These are phyloP conservation scores for Chytridiales sp. DNA, from an alignment of 371 early-diverging fungal genomes.

Conservation along the genomic window DNA sequence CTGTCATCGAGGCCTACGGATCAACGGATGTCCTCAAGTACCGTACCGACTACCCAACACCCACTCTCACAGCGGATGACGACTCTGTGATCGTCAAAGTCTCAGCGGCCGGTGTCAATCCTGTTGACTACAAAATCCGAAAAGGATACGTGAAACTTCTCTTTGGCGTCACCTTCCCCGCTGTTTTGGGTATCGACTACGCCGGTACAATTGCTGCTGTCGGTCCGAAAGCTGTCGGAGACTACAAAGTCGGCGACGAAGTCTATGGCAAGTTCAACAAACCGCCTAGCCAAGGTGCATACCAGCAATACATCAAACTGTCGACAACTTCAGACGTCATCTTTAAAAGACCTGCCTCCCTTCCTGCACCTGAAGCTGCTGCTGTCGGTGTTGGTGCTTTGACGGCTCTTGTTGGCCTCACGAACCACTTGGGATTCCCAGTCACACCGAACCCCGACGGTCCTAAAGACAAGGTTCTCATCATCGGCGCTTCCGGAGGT, in stretches of 20 bases:
- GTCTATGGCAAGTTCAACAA: constrained; percentile 49
- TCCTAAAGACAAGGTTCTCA: constrained; percentile 19
- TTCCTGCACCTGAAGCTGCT: constrained; percentile 54
- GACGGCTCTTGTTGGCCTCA: constrained; percentile 50
- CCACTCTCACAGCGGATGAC: constrained; percentile 25
- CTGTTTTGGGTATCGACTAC: constrained; percentile 51
- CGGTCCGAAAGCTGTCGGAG: constrained; percentile 22
- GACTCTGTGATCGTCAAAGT: constrained; percentile 56
- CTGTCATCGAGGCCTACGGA: constrained; percentile 20
- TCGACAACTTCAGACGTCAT: constrained; percentile 31
- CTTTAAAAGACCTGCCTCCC: constrained; percentile 43
- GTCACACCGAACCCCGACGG: too few species aligned
- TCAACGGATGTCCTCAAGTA: constrained; percentile 36
- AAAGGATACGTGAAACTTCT: constrained; percentile 14
- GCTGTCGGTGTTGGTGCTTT: constrained; percentile 45
- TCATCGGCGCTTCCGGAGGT: constrained; percentile 39
- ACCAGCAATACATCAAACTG: constrained; percentile 44
- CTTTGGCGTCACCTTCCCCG: constrained; percentile 23
- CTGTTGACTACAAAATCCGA: constrained; percentile 58
- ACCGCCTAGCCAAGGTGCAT: constrained; percentile 38
- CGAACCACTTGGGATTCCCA: constrained; percentile 25
- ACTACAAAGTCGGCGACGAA: constrained; percentile 50
- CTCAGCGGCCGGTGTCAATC: constrained; percentile 61
- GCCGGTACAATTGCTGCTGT: constrained; percentile 11
- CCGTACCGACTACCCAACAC: constrained; percentile 29